Evolutionary conservation across 208 protist species (phyloP).

Genomic region (Vickermania ingenoplastis): DNA sequence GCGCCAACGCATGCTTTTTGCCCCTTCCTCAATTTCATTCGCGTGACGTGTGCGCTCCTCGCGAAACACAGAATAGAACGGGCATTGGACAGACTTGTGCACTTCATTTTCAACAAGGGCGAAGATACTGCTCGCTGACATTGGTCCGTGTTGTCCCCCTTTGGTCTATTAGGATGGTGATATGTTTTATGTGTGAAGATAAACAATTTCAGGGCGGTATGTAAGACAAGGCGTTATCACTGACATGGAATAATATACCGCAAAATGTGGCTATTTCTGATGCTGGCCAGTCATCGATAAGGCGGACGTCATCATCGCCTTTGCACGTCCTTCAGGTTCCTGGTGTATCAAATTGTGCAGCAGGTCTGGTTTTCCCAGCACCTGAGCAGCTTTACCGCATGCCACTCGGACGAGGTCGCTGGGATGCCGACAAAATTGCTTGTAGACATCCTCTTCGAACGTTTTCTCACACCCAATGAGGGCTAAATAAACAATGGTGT

Average conservation of each 20-base stretch:
- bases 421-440: constrained; percentile 54
- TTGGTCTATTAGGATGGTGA: too few species aligned
- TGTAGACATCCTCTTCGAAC: constrained; percentile 76
- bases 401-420: constrained; percentile 81
- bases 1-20: constrained; percentile 9
- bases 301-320: constrained; percentile 51
- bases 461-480: constrained; percentile 51
- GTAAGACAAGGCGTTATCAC: too few species aligned
- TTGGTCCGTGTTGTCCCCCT: too few species aligned
- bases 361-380: constrained; percentile 61
- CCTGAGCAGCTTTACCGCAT: constrained; percentile 76
- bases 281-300: neutral
- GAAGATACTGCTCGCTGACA: too few species aligned
- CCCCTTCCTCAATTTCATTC: constrained; percentile 13
- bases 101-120: too few species aligned
- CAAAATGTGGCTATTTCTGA: too few species aligned
- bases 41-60: constrained; percentile 60
- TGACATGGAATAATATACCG: too few species aligned
- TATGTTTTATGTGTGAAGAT: too few species aligned
- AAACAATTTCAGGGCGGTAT: too few species aligned
- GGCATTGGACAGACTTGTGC: constrained; percentile 23
- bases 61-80: constrained; percentile 54
- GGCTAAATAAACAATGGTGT: constrained; percentile 85
- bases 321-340: constrained; percentile 69
- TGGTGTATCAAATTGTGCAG: constrained; percentile 52